Conservation (phyloP, 75 land plant species). For the Pinus tabuliformis region DNA sequence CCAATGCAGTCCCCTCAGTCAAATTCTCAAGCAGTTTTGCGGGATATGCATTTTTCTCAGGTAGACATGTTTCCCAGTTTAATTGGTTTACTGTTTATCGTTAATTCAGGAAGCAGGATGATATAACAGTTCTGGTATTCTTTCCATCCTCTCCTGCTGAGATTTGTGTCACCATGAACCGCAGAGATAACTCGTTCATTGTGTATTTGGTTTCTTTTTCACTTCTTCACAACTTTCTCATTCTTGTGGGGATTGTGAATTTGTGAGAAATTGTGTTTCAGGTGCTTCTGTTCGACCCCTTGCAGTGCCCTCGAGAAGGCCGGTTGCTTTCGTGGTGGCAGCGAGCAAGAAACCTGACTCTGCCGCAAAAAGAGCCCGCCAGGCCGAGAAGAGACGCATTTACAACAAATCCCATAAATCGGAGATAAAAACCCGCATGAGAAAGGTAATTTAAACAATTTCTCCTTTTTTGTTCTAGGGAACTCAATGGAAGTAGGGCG, state of each 20-base stretch:
- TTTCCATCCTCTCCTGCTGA: too few species aligned
- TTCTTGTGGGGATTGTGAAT: not conserved
- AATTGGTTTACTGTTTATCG: not conserved
- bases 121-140: too few species aligned
- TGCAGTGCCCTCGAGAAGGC: constrained; percentile 4
- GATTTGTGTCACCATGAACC: too few species aligned
- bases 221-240: not conserved
- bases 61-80: not conserved
- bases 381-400: constrained; percentile 79
- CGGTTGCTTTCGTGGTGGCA: constrained; percentile 50
- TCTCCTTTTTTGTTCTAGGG: not conserved
- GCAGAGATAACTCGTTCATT: too few species aligned
- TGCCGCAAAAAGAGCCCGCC: constrained; percentile 84
- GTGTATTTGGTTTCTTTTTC: not conserved
- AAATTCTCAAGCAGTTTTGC: not conserved
- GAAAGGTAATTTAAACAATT: constrained; percentile 55
- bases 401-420: constrained; percentile 85
- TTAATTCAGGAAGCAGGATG: too few species aligned
- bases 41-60: not conserved
- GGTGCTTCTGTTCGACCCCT: constrained; percentile 4
- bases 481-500: not conserved
- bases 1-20: not conserved
- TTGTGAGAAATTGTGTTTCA: not conserved
- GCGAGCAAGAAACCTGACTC: constrained; percentile 65
- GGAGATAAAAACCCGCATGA: constrained; percentile 88